Base-by-base conservation (phyloP, 2,329 filamentous ascomycete species). In the Aspergillus fischeri region DNA sequence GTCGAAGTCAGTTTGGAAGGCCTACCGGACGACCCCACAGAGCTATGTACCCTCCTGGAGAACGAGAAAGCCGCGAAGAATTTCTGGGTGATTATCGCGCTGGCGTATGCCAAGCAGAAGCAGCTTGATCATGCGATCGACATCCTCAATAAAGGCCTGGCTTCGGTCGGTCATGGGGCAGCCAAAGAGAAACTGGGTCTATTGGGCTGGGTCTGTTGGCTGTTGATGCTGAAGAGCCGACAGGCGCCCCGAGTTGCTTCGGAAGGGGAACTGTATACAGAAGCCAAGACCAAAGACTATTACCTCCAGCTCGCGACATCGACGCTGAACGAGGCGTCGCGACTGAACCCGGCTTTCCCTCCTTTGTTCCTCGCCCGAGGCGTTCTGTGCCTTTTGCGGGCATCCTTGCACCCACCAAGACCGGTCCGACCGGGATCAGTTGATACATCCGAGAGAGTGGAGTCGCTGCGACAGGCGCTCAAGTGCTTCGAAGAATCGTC, bases 41-140 rank as follows among this genome's bases (percentile, higher is more conserved):
- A 99, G 78, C 83, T 99, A 4, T 99, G 94, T 74, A 94, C 91
- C 29, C 83, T 99, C 52, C 86, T 99, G 62, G 93, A 99, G 77
- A 96, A 94, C 70, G 95, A 99, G 75, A 87, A 88, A 69, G 92
- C 92, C 17, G 89, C 91, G 41, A 92, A 93, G 68, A 91, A 88
- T 53, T 95, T 95, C 66, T 99, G 95, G 95, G 93, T 99, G 81
- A 93, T 91, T n/a, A 94, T 97, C 64, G 90, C 95, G 45, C 82
- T 97, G 58, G 93, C 93, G 50, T 99, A 99, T 71, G 93, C 94
- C 44, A 99, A 97, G 78, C 91, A 96, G 77, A 87, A 88, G 70
- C 96, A 96, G 77, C 85, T 94, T 60, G 92, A 97, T 70, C 90
- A 94, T 77, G 86, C 86, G 52, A 83, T 89, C 59, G 85, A 88